These are phyloP conservation scores for Neofusicoccum parvum DNA, from an alignment of 2,329 filamentous ascomycete genomes.

Conservation along the genomic window DNA sequence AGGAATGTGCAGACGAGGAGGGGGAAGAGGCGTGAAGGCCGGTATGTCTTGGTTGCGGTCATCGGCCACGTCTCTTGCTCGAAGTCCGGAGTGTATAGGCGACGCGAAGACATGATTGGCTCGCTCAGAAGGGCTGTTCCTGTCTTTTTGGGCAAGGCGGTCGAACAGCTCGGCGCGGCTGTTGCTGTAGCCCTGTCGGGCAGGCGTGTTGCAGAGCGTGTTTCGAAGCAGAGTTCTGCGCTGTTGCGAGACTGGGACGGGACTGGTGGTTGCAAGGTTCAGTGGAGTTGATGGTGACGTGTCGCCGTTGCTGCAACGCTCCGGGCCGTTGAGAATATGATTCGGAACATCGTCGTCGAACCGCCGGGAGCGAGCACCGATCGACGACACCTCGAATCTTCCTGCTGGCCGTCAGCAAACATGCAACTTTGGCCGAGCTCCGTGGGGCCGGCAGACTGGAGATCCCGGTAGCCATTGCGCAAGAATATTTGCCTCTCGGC, in stretches of 20 bases:
- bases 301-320: not conserved
- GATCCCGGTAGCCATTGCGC: not conserved
- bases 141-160: not conserved
- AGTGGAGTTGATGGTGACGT: slow-evolving; percentile 9
- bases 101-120: not conserved
- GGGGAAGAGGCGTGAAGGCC: slow-evolving; percentile 5
- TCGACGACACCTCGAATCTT: not conserved
- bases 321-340: not conserved
- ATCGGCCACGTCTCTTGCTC: not conserved
- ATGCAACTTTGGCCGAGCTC: not conserved
- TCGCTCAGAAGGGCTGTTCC: not conserved
- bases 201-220: slow-evolving; percentile 1
- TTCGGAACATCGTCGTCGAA: not conserved
- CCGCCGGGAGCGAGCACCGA: not conserved
- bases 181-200: not conserved
- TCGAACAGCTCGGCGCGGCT: not conserved
- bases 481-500: not conserved
- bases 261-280: slow-evolving; percentile 6
- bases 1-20: not conserved
- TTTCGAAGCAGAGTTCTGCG: slow-evolving; percentile 12
- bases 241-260: not conserved
- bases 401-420: not conserved
- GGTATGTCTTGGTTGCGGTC: not conserved
- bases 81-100: not conserved
- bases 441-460: not conserved